phyloP scores from a whole-genome alignment of 2,329 filamentous ascomycete genomes.

The Colletotrichum higginsianum region DNA sequence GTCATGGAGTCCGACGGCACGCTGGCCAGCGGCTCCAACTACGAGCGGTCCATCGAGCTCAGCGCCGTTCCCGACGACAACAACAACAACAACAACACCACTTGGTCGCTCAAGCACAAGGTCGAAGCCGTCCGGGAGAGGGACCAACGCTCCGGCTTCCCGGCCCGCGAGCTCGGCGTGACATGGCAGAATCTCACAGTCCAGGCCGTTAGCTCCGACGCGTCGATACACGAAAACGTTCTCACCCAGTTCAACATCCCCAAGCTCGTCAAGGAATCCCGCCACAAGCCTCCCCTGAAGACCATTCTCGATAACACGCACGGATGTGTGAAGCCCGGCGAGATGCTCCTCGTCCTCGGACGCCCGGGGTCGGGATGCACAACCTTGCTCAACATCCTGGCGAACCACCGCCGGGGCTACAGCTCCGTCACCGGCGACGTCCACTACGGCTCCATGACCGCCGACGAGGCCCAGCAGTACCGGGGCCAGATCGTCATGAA shows the following conservation, averaged over 20 bases:
- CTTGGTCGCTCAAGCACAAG: constrained; percentile 65
- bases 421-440: constrained; percentile 72
- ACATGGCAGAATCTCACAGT: constrained; percentile 77
- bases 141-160: constrained; percentile 62
- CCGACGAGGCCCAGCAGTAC: constrained; percentile 64
- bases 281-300: constrained; percentile 70
- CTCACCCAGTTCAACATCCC: constrained; percentile 71
- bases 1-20: constrained; percentile 42
- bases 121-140: constrained; percentile 60
- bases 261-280: constrained; percentile 66
- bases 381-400: constrained; percentile 77
- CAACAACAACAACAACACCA: neutral
- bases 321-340: constrained; percentile 80
- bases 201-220: constrained; percentile 71
- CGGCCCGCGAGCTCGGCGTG: constrained; percentile 69
- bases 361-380: constrained; percentile 80
- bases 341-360: constrained; percentile 80
- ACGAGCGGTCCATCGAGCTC: constrained; percentile 38
- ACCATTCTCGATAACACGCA: constrained; percentile 77
- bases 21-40: constrained; percentile 32
- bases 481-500: constrained; percentile 77
- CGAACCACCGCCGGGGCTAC: constrained; percentile 75
- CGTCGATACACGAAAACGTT: constrained; percentile 77
- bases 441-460: constrained; percentile 67
- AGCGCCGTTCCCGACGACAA: neutral